phyloP scores from a whole-genome alignment of 352 stramenopile species.

The Phytophthora multivora region DNA sequence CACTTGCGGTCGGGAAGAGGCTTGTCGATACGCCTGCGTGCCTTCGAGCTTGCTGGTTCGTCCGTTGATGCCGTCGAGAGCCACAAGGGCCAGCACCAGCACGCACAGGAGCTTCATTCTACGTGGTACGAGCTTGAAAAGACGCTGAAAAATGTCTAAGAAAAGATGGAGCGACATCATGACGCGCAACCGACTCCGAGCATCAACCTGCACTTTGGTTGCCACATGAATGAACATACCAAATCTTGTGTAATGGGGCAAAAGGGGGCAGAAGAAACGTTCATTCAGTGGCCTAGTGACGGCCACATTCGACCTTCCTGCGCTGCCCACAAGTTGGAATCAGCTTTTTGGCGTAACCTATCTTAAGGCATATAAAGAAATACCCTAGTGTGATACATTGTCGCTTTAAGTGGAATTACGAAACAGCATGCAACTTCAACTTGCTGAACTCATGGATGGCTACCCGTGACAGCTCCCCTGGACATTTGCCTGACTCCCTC shows the following conservation, averaged over 20 bases:
- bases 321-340: background rate
- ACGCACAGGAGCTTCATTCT: background rate
- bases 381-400: too few relatives aligned
- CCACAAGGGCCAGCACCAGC: slow-evolving; percentile 1
- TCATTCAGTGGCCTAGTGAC: background rate
- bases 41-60: slow-evolving; percentile 30
- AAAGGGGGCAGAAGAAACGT: background rate
- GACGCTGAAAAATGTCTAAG: background rate
- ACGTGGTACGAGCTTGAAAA: too few relatives aligned
- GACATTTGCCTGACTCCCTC: background rate
- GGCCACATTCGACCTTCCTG: background rate
- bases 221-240: background rate
- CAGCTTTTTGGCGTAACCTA: background rate
- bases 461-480: too few relatives aligned
- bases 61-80: slow-evolving; percentile 5
- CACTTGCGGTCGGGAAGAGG: slow-evolving; percentile 18
- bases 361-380: background rate
- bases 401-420: background rate
- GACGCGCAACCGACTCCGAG: background rate
- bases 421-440: slow-evolving; percentile 27
- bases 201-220: background rate
- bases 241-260: background rate
- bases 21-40: slow-evolving; percentile 27
- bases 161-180: background rate
- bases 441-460: background rate